These are phyloP conservation scores for Rhododendron molle DNA, from an alignment of 148 eudicot species.

Conservation along the genomic window DNA sequence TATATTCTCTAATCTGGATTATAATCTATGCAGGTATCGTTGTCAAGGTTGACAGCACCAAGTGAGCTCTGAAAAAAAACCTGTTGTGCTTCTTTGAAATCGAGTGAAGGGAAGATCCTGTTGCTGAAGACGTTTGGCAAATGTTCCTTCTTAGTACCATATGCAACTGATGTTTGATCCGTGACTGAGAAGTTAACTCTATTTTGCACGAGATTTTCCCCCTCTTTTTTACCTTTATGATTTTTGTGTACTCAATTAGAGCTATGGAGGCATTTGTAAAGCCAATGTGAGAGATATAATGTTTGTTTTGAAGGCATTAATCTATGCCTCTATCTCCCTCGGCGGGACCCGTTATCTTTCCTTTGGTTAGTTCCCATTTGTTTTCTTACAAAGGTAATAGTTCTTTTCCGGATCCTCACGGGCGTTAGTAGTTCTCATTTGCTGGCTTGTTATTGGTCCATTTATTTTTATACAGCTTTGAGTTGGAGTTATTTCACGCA, in stretches of 20 bases:
- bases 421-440: too few relatives aligned
- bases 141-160: background rate
- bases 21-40: background rate
- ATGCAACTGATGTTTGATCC: background rate
- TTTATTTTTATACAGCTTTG: background rate
- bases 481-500: background rate
- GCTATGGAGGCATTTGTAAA: background rate
- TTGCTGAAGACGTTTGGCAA: background rate
- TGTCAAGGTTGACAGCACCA: background rate
- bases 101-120: constrained; percentile 1
- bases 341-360: too few relatives aligned
- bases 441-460: background rate
- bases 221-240: background rate
- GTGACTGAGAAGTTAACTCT: background rate
- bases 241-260: background rate
- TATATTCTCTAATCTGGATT: background rate
- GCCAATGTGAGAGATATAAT: background rate
- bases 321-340: background rate
- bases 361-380: too few relatives aligned
- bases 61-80: background rate
- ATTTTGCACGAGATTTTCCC: background rate
- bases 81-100: background rate
- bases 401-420: too few relatives aligned
- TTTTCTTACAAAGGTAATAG: too few relatives aligned
- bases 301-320: background rate